Base-by-base conservation (phyloP, 805 yeast genomes). In the Komagataella ulmi region DNA sequence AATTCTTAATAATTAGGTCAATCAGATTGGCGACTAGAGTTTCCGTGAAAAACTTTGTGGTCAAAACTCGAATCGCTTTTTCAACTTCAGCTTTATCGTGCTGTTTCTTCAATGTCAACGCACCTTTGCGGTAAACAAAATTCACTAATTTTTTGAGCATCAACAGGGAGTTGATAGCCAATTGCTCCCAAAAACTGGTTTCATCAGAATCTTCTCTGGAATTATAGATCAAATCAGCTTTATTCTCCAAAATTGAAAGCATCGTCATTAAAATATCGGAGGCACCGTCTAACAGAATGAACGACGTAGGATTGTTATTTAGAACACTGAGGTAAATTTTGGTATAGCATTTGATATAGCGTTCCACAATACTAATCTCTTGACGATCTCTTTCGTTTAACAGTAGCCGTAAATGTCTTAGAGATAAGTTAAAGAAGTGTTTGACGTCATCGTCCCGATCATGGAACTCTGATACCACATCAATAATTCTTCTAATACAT, bases 391-490 rank as follows among this genome's bases (percentile, higher is more conserved):
- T 81, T 54, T 76, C 71, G 5, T 69, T 52, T 5, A 85, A 63
- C 51, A 88, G 70, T 12, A 69, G 64, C 56, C 78, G 80, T 52
- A 88, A 73, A 62, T 89, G 89, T 7, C 70, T 70, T 2, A 81
- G 67, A 0, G 85, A 69, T 0, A 74, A 51, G 23, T 70, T 72
- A 61, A 88, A 70, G 55, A 89, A 84, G 50, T 83, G 88, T 14
- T 66, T 67, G 2, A 88, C 74, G 24, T 74, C 74, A 17, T 63
- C 72, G 51, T 77, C 77, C 48, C 81, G 75, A 54, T 86, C 81
- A 1, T 88, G 85, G 54, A 77, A 74, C 48, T 83, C 88, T 57
- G 76, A 82, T 0, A 95, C 95, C 59, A 84, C 91, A 2, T 82
- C 81, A 2, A 88, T 72, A 17, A 85, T 73, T 54, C 96, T 72